phyloP scores from a whole-genome alignment of 208 protist species.

The Balamuthia mandrillaris region DNA sequence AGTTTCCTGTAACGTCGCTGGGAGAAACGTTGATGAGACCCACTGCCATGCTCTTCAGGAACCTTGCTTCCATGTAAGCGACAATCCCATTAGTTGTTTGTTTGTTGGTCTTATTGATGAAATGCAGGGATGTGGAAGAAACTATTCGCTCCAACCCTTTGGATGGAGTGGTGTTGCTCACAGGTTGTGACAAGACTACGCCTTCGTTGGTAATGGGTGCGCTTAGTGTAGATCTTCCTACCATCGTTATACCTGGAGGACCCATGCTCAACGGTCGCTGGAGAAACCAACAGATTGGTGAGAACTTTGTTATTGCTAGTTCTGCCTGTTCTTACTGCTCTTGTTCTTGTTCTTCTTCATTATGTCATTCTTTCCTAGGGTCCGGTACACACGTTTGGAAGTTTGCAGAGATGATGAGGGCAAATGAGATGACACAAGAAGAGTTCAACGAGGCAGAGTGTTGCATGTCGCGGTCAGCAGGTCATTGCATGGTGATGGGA shows the following conservation, averaged over 20 bases:
- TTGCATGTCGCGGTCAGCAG: background rate
- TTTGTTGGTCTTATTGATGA: no score
- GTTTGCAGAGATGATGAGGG: background rate
- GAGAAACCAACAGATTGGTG: background rate
- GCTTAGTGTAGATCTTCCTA: background rate
- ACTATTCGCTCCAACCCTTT: background rate
- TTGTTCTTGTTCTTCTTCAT: no score
- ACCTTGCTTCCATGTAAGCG: background rate
- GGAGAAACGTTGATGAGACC: background rate
- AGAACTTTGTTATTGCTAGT: no score
- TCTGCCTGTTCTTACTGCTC: no score
- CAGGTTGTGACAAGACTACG: background rate
- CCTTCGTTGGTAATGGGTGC: background rate
- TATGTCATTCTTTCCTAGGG: no score
- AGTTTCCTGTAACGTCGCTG: background rate
- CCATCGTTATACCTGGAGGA: background rate
- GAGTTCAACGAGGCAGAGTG: background rate
- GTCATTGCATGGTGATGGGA: background rate
- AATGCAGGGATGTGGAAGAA: no score
- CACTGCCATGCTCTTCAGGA: background rate
- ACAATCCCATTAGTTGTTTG: background rate
- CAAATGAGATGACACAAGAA: background rate
- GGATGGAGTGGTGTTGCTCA: background rate
- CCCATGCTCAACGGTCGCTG: background rate
- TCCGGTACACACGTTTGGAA: background rate